Evolutionary conservation across 208 protist genomes (phyloP).

Genomic region (Angomonas ambiguus): DNA sequence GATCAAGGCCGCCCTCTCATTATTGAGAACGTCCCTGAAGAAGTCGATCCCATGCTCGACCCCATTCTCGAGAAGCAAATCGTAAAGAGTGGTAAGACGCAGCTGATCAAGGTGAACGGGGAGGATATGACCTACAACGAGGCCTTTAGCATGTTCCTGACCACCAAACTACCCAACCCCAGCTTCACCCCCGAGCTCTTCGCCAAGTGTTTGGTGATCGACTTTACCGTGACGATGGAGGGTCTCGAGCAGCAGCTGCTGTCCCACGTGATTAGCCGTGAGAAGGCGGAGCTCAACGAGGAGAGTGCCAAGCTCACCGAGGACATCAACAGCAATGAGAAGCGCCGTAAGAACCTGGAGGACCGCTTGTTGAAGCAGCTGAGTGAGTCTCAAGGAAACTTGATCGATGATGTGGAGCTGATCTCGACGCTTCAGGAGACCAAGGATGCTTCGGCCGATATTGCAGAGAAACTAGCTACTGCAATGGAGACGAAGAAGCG

Average conservation of each 20-base stretch:
- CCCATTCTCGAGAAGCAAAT: slow-evolving; percentile 97
- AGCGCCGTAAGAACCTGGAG: slow-evolving; percentile 92
- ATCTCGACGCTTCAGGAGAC: slow-evolving; percentile 96
- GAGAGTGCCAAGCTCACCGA: slow-evolving; percentile 94
- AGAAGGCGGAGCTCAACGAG: slow-evolving; percentile 97
- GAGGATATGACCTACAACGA: slow-evolving; percentile 93
- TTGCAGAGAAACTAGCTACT: slow-evolving; percentile 94
- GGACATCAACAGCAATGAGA: slow-evolving; percentile 96
- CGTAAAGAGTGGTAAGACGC: slow-evolving; percentile 67
- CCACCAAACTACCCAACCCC: slow-evolving; percentile 98
- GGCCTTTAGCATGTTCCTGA: slow-evolving; percentile 96
- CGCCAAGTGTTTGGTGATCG: slow-evolving; percentile 97
- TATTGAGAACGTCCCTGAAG: slow-evolving; percentile 97
- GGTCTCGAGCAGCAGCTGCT: slow-evolving; percentile 96
- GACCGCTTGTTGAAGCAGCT: slow-evolving; percentile 94
- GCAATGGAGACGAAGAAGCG: slow-evolving; percentile 95
- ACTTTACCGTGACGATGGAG: slow-evolving; percentile 99
- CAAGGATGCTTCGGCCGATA: slow-evolving; percentile 96
- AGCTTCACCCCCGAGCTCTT: slow-evolving; percentile 97
- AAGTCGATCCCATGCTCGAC: slow-evolving; percentile 98
- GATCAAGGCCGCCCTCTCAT: slow-evolving; percentile 87
- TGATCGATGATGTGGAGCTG: slow-evolving; percentile 93
- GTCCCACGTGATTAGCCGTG: slow-evolving; percentile 95
- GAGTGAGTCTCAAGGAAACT: slow-evolving; percentile 90
- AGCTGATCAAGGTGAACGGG: slow-evolving; percentile 91